phyloP scores from a whole-genome alignment of 2,329 filamentous ascomycete genomes.

The Talaromyces sp. region DNA sequence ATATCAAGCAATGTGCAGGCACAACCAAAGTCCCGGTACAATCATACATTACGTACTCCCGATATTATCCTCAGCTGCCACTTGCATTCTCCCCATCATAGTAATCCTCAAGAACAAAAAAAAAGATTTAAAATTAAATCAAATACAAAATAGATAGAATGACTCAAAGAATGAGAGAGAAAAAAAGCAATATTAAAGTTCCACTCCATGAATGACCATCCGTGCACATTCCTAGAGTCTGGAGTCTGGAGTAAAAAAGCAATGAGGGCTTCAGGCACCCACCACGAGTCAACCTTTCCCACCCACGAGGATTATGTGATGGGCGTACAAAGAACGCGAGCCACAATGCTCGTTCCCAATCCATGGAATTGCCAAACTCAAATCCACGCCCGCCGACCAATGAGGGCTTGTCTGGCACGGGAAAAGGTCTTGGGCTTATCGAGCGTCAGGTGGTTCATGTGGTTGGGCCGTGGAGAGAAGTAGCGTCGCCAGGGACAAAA shows the following conservation, averaged over 20 bases:
- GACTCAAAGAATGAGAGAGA: not conserved
- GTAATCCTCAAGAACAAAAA: not conserved
- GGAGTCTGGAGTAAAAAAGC: not conserved
- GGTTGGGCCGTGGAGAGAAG: constrained; percentile 31
- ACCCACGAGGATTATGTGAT: not conserved
- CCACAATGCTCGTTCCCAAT: constrained; percentile 1
- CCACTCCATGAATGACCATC: not conserved
- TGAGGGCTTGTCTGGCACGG: constrained; percentile 23
- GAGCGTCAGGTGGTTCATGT: constrained; percentile 15
- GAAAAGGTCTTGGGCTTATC: constrained; percentile 28
- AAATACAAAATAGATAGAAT: not conserved
- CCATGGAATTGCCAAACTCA: constrained; percentile 25
- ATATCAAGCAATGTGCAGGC: no score
- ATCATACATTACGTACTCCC: no score
- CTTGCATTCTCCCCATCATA: no score
- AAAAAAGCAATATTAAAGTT: not conserved
- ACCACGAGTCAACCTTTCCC: not conserved
- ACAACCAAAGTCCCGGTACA: no score
- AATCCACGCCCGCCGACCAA: constrained; percentile 25
- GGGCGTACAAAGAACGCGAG: constrained; percentile 1
- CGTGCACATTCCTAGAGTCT: not conserved
- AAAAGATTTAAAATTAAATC: not conserved
- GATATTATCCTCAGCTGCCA: no score
- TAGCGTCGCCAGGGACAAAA: constrained; percentile 1
- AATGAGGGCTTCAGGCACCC: not conserved